Base-by-base conservation (phyloP, 768 basidiomycete species). In the Amanita rubescens region DNA sequence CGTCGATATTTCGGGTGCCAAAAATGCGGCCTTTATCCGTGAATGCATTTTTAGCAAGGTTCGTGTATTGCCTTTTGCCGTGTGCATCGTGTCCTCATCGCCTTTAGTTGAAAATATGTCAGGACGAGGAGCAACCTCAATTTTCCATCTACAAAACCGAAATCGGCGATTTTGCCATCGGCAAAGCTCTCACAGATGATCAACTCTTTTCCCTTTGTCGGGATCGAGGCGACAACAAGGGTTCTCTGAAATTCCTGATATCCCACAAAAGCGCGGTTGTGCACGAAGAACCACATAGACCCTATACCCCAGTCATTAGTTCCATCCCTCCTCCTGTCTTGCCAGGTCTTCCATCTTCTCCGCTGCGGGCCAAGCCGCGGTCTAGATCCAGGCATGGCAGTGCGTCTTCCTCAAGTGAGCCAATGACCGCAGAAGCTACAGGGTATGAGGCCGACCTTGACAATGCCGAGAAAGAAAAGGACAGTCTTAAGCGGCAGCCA, bases 71-170 rank as follows among this genome's bases (percentile, higher is more conserved):
- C 44, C 6, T 55, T 34, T 47, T 30, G 22, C 17, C 5, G 47
- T 6, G 37, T 57, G 47, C 39, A 17, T 43, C 60, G n/a, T 51
- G 32, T 57, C 20, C 57, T 51, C 39, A 53, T 39, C 24, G 42
- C 24, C 37, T 56, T 6, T 57, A 92, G 90, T 72, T 93, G 57
- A 80, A 83, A 63, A 87, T 97, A 39, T 75, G 77, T 34, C 90
- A 92, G 61, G 94, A 94, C 55, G 90, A 95, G 53, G 75, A 76
- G 38, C 84, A 88, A 63, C 66, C 75, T 7, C 80, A 77, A 25
- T 85, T 85, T 64, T 80, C 84, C 22, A 86, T 98, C 51, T 93
- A 90, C 72, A 86, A 84, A 56, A 95, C 93, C 0, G 88, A 90
- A 67, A 86, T 96, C 61, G 90, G 88, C 55, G 78, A 80, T 24